These are phyloP conservation scores for Candida endomychidarum DNA, from an alignment of 805 yeast genomes.

Conservation along the genomic window DNA sequence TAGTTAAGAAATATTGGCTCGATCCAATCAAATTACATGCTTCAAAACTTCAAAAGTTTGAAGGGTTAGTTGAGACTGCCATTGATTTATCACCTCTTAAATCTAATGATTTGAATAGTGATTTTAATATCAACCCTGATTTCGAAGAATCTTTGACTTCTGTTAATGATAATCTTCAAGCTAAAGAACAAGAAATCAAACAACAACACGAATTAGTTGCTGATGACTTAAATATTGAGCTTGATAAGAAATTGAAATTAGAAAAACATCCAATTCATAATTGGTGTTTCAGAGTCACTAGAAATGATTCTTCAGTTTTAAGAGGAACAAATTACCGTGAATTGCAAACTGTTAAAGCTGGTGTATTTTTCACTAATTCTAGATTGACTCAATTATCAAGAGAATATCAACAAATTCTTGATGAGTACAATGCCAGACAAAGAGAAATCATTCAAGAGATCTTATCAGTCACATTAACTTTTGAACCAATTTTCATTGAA, in stretches of 20 bases:
- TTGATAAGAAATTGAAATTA: conserved; percentile 83
- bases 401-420: conserved; percentile 56
- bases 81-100: conserved; percentile 83
- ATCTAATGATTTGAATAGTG: conserved; percentile 51
- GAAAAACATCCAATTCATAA: conserved; percentile 89
- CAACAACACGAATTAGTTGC: conserved; percentile 63
- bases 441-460: conserved; percentile 79
- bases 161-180: conserved; percentile 58
- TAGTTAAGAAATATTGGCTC: conserved; percentile 56
- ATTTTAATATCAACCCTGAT: conserved; percentile 83
- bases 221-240: conserved; percentile 75
- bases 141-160: conserved; percentile 75
- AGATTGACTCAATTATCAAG: conserved; percentile 59
- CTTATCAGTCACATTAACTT: conserved; percentile 75
- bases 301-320: conserved; percentile 81
- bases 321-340: conserved; percentile 67
- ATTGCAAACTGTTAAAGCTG: conserved; percentile 90
- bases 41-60: conserved; percentile 59
- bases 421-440: conserved; percentile 74
- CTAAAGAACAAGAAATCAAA: conserved; percentile 53
- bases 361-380: conserved; percentile 84
- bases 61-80: conserved; percentile 89
- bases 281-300: conserved; percentile 91
- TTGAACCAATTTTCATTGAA: conserved; percentile 72
- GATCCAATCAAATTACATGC: conserved; percentile 51